A percentile compares a stretch with the other conserved stretches of the same genome.
These are phyloP conservation scores for Inga oerstediana DNA, from an alignment of 306 rosid species.

Conservation along the genomic window DNA sequence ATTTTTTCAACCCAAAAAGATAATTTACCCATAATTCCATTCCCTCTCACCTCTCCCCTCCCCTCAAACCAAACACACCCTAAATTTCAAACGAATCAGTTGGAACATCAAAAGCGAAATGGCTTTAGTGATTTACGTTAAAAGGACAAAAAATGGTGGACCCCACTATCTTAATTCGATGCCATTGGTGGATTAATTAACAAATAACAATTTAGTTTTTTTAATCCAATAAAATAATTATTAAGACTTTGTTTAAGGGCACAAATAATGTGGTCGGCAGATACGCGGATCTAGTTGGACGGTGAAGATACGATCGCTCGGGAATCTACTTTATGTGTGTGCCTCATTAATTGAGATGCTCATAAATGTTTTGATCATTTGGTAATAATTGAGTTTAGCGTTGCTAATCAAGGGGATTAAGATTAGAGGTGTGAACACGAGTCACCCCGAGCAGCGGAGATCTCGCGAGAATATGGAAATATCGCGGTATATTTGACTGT, in stretches of 20 bases:
- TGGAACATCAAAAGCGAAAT: background rate
- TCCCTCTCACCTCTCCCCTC: too few species aligned
- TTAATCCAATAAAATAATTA: background rate
- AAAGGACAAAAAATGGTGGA: background rate
- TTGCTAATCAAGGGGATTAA: background rate
- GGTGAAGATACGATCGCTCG: slow-evolving; percentile 36
- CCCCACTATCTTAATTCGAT: background rate
- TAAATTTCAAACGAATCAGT: background rate
- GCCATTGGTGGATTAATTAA: background rate
- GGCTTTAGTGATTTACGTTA: too few species aligned
- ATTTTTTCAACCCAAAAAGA: too few species aligned
- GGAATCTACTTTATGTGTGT: slow-evolving; percentile 22
- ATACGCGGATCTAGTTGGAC: slow-evolving; percentile 53
- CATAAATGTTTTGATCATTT: background rate
- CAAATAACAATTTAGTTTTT: background rate
- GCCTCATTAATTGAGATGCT: background rate
- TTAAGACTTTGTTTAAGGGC: background rate
- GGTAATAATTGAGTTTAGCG: background rate
- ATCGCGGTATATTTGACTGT: background rate
- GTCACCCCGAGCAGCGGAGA: slow-evolving; percentile 37
- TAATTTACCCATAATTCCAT: too few species aligned
- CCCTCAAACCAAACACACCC: too few species aligned
- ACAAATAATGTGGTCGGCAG: slow-evolving; percentile 36
- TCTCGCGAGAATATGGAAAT: slow-evolving; percentile 44
- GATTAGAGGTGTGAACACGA: slow-evolving; percentile 16